Evolutionary conservation across 140 eudicot genomes (phyloP).

Genomic region (Anethum foeniculum): DNA sequence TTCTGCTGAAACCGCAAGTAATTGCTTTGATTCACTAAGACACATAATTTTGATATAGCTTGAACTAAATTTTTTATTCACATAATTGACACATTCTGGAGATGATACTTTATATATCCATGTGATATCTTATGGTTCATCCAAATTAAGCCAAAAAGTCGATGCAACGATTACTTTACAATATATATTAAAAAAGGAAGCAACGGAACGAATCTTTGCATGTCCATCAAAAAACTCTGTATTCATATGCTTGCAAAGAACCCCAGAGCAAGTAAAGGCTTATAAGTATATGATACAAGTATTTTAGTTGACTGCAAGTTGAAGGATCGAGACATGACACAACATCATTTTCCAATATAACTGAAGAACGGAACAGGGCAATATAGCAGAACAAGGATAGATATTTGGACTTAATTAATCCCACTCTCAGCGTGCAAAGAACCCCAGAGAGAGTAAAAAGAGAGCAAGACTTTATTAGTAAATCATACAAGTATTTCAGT

Average conservation of each 20-base stretch:
- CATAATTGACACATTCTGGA: background rate
- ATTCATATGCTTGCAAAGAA: background rate
- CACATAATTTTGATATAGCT: too few species aligned
- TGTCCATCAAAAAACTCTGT: background rate
- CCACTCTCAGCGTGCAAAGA: background rate
- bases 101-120: background rate
- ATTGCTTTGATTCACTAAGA: background rate
- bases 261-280: background rate
- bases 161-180: background rate
- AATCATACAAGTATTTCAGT: too few species aligned
- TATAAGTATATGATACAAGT: too few species aligned
- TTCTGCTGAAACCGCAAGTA: background rate
- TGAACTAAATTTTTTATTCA: background rate
- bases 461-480: too few species aligned
- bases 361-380: background rate
- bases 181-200: too few species aligned
- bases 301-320: too few species aligned
- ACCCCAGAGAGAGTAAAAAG: background rate
- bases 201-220: background rate
- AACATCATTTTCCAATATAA: background rate
- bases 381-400: background rate
- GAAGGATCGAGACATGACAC: background rate
- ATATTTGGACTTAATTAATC: background rate
- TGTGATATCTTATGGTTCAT: background rate
- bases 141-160: background rate